A percentile compares a stretch with the other conserved stretches of the same genome.
Conservation (phyloP, 2,329 filamentous ascomycete genomes). For the Trichoderma gracile region DNA sequence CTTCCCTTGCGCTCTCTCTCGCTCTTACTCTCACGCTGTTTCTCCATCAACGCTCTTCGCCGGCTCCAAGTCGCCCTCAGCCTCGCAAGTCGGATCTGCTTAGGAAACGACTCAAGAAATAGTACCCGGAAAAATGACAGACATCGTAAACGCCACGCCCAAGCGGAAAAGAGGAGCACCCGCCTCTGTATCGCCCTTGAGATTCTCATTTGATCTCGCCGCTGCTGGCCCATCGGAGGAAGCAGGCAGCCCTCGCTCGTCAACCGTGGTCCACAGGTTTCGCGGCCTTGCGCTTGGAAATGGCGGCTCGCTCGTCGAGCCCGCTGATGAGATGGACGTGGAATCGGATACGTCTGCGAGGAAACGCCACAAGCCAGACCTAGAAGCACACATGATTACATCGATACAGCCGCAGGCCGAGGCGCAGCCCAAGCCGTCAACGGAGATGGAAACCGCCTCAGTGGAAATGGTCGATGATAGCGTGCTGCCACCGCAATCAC, state of each 20-base stretch:
- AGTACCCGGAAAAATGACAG: constrained; percentile 22
- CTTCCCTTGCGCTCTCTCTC: neutral
- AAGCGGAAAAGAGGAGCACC: constrained; percentile 51
- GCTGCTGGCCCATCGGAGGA: constrained; percentile 42
- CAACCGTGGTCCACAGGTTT: constrained; percentile 53
- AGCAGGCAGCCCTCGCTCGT: constrained; percentile 54
- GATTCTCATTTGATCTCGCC: constrained; percentile 51
- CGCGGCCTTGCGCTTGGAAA: constrained; percentile 50
- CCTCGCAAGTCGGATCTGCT: neutral
- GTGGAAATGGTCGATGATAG: neutral
- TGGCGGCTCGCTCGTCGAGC: constrained; percentile 47
- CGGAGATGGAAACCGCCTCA: constrained; percentile 1
- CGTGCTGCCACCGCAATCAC: neutral
- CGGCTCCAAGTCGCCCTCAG: neutral
- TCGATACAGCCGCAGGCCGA: constrained; percentile 4
- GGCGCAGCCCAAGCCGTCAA: neutral
- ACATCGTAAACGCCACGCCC: constrained; percentile 39
- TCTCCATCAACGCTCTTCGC: neutral
- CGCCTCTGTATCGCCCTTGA: constrained; percentile 37
- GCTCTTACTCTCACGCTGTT: neutral
- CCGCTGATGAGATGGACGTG: constrained; percentile 33
- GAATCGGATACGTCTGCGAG: constrained; percentile 38
- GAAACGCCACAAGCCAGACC: constrained; percentile 44
- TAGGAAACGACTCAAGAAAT: neutral
- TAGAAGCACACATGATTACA: constrained; percentile 35